These are phyloP conservation scores for Schizophyllum commune DNA, from an alignment of 1,284 basidiomycete species.

Conservation along the genomic window DNA sequence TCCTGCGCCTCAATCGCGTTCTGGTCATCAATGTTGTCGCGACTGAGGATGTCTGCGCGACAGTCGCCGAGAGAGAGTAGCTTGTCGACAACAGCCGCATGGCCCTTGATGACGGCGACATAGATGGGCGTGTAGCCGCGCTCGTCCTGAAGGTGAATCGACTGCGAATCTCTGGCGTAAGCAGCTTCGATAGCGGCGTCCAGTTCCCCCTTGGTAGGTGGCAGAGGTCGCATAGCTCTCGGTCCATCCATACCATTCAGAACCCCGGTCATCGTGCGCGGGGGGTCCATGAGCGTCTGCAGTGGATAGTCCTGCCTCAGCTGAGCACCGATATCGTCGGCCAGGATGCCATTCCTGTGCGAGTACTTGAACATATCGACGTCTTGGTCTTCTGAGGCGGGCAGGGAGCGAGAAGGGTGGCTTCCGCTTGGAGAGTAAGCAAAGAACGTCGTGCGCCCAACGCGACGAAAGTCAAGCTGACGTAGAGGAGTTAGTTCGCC, in stretches of 20 bases:
- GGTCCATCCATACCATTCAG: background rate
- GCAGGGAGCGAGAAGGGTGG: slow-evolving; percentile 5
- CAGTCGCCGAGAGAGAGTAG: slow-evolving; percentile 3
- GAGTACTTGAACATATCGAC: background rate
- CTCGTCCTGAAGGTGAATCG: slow-evolving; percentile 1
- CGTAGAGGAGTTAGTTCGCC: background rate
- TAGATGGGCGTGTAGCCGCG: slow-evolving; percentile 5
- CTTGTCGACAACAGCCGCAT: slow-evolving; percentile 1
- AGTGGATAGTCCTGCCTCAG: background rate
- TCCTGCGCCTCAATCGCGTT: slow-evolving; percentile 5
- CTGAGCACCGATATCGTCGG: background rate
- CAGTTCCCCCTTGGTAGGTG: background rate
- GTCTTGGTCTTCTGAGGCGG: slow-evolving; percentile 2
- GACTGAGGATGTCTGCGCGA: slow-evolving; percentile 5
- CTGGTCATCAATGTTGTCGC: slow-evolving; percentile 4
- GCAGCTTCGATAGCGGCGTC: background rate
- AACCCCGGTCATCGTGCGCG: background rate
- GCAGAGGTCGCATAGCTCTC: background rate
- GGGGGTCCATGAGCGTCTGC: background rate
- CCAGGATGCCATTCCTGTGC: background rate
- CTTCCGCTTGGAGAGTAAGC: slow-evolving; percentile 4
- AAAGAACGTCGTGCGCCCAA: slow-evolving; percentile 7
- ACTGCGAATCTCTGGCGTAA: background rate
- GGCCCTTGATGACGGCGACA: slow-evolving; percentile 4
- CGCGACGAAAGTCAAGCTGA: slow-evolving; percentile 5